Evolutionary conservation across 805 yeast species (phyloP), one percentile per base, ranked within the genome.

Genomic region (Suhomyces emberorum): DNA sequence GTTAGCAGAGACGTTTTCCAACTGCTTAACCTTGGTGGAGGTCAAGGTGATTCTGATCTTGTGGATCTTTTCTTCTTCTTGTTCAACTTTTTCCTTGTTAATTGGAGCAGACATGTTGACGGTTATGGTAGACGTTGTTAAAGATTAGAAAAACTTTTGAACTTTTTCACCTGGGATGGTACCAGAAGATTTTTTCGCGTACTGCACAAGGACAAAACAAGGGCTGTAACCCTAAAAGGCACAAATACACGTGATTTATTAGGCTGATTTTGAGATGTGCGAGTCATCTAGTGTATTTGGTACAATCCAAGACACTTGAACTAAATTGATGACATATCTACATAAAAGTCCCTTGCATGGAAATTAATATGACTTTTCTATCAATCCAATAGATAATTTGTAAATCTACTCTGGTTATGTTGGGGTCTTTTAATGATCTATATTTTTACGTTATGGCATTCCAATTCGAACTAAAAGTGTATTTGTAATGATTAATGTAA

Each of bases 1-100:
- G 84, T 81, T 84, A 63, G 82, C 77, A 61, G 95, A 88, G 62
- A 93, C 97, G 72, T 83, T 85, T 81, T 93, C 98, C 70, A 93
- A 81, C 76, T 86, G 93, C 83, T 88, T 87, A 66, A 93, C 96
- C 80, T 91, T 88, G 81, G 96, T 88, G 59, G 98, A 93, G 69
- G 95, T 88, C 79, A 93, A 81, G 70, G 97, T 88, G 76, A 93
- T 89, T 83, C 98, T 89, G 79, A 93, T 89, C 85, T 89, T 91
- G 83, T 83, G 87, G 79, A 86, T 76, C 68, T 79, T 81, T 70
- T 79, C 83, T 65, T 77, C 81, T 72, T 77, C 88, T 71, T 81
- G 87, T 71, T 79, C 88, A 28, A 38, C 49, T 72, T 87, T 87
- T 71, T 85, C 93, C 79, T 84, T 82, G 72, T 81, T 78, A 65